Conservation (phyloP, 345 rosid genomes). For the Hibiscus mutabilis region DNA sequence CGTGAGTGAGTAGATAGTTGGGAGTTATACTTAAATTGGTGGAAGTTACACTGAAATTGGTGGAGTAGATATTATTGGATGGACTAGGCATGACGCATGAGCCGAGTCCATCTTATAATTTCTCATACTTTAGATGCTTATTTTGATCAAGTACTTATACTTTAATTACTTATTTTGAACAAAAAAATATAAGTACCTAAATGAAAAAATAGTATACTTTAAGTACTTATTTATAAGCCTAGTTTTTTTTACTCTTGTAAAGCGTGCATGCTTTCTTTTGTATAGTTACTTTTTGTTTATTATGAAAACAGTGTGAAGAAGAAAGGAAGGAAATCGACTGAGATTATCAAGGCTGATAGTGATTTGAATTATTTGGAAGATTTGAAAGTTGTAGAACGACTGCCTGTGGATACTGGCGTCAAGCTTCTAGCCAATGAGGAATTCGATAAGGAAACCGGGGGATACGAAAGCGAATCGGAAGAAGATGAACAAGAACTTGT, state of each 20-base stretch:
- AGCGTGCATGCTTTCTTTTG: background rate
- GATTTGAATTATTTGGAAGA: conserved; percentile 27
- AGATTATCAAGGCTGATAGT: conserved; percentile 18
- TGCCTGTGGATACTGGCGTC: conserved; percentile 19
- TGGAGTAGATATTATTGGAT: too few species aligned
- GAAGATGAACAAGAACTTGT: conserved; percentile 33
- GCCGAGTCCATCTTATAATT: too few species aligned
- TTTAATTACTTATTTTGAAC: too few species aligned
- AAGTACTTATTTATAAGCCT: too few species aligned
- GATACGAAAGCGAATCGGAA: conserved; percentile 55
- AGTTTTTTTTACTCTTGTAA: background rate
- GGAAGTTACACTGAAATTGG: too few species aligned
- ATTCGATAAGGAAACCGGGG: conserved; percentile 54
- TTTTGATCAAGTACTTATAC: too few species aligned
- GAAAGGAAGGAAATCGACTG: conserved; percentile 32
- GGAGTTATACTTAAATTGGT: too few species aligned
- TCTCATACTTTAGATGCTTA: too few species aligned
- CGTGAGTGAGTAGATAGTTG: too few species aligned
- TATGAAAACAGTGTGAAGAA: conserved; percentile 48
- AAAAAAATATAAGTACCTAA: too few species aligned
- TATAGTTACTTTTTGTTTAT: background rate
- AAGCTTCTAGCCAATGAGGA: conserved; percentile 64
- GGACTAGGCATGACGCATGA: too few species aligned
- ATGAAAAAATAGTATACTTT: too few species aligned
- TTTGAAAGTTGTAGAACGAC: conserved; percentile 35